Evolutionary conservation across 257 asterid genomes (phyloP).

Genomic region (Asclepias syriaca): DNA sequence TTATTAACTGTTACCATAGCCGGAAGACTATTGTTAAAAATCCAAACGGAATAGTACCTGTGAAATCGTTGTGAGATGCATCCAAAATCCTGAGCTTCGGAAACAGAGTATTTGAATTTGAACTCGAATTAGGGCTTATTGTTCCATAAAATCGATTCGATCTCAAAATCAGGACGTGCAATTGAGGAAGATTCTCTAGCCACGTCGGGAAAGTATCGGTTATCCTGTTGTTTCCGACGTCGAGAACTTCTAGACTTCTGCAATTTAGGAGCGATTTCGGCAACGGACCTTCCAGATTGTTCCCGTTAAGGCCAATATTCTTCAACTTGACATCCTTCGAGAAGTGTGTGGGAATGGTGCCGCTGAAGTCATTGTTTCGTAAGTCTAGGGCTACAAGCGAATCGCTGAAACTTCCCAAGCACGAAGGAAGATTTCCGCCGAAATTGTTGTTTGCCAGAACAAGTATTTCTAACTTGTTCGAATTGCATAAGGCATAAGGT

Average conservation of each 20-base stretch:
- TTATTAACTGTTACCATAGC: slow-evolving; percentile 13
- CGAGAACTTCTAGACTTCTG: slow-evolving; percentile 8
- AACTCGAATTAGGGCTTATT: too few species aligned
- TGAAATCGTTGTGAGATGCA: not conserved
- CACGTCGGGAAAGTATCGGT: slow-evolving; percentile 25
- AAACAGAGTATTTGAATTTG: not conserved
- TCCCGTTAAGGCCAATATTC: slow-evolving; percentile 5
- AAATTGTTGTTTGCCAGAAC: slow-evolving; percentile 8
- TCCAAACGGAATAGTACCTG: not conserved
- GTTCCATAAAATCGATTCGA: not conserved
- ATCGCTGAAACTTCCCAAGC: slow-evolving; percentile 12
- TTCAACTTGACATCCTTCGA: not conserved
- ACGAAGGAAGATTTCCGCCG: not conserved
- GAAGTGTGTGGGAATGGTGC: not conserved
- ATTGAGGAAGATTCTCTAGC: slow-evolving; percentile 17
- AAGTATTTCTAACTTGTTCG: not conserved
- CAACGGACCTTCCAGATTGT: slow-evolving; percentile 6
- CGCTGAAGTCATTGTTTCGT: slow-evolving; percentile 1
- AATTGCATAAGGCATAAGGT: slow-evolving; percentile 10
- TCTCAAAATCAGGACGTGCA: slow-evolving; percentile 20
- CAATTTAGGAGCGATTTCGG: slow-evolving; percentile 17
- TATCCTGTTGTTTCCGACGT: slow-evolving; percentile 20
- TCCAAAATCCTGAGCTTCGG: not conserved
- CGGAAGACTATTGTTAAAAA: not conserved
- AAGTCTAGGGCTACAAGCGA: not conserved